Percentiles rank a stretch among this genome's conserved stretches.
phyloP scores from a whole-genome alignment of 2,329 filamentous ascomycete species.

The Clonostachys byssicola region DNA sequence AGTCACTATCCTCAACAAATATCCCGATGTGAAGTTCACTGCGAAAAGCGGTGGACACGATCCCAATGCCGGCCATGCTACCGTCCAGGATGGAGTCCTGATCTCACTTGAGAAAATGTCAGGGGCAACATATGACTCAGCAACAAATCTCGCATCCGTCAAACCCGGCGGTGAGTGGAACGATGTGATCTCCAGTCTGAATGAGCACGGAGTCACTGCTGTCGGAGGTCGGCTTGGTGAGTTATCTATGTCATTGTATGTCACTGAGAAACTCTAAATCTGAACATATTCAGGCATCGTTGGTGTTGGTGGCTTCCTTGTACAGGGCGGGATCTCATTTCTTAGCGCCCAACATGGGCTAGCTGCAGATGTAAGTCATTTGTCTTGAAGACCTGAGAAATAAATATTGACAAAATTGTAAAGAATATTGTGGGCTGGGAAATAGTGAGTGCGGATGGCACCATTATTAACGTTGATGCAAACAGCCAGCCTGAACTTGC shows the following conservation, averaged over 20 bases:
- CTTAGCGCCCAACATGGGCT: conserved; percentile 17
- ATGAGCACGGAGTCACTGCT: conserved; percentile 23
- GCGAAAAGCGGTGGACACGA: conserved; percentile 32
- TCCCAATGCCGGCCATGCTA: conserved; percentile 25
- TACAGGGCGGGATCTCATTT: conserved; percentile 20
- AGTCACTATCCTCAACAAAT: conserved; percentile 20
- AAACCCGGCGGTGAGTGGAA: conserved; percentile 32
- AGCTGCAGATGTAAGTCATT: conserved; percentile 16
- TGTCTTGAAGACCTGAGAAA: background rate
- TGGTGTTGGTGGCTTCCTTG: conserved; percentile 16
- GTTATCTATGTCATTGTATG: background rate
- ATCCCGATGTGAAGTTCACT: conserved; percentile 23
- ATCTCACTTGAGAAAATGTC: conserved; percentile 24
- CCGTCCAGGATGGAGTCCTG: conserved; percentile 25
- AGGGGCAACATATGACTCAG: conserved; percentile 24
- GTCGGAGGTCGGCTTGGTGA: conserved; percentile 19
- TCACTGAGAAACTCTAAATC: background rate
- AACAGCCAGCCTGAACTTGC: conserved; percentile 12
- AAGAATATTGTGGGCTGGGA: conserved; percentile 8
- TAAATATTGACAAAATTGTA: background rate
- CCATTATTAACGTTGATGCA: conserved; percentile 16
- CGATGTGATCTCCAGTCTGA: conserved; percentile 24
- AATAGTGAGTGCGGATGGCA: conserved; percentile 14
- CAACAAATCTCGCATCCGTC: conserved; percentile 24
- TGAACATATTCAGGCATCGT: conserved; percentile 10